Base-by-base conservation (phyloP, 2,329 filamentous ascomycete genomes). In the Macrophomina phaseolina region DNA sequence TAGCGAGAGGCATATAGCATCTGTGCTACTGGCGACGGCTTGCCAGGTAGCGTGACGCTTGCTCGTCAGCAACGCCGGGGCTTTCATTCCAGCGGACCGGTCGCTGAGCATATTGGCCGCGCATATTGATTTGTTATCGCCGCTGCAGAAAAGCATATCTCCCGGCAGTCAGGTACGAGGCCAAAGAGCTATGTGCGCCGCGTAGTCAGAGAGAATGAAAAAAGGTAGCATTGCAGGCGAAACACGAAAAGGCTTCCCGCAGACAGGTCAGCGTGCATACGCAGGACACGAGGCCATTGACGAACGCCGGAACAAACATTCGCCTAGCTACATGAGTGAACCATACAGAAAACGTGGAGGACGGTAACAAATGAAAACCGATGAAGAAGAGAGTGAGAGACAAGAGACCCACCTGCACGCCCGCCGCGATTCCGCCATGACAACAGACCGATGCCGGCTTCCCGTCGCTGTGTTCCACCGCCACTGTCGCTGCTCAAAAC, bases 191-290 rank as follows among this genome's bases (percentile, higher is more conserved):
- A 36, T 32, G 18, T n/a, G 42, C 12, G 48, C 7, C 48, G 28
- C 18, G 8, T 28, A 16, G 51, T 53, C 23, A 32, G 14, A 12
- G 28, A 38, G 28, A 45, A 14, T 6, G 23, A 14, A 6, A 36
- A 28, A 36, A 60, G 55, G 55, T 60, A 60, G 55, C 55, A 60
- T 62, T 62, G 58, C 58, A 62, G 58, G 28, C 58, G 58, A 62
- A 62, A 62, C 58, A 62, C 58, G 58, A 62, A 45, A 62, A 45
- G 32, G 16, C 11, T 40, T 28, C 36, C n/a, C 36, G 53, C 38
- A 45, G n/a, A 9, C 7, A n/a, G 28, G 38, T 38, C 32, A 53
- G 32, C 36, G 4, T 12, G 36, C 36, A 48, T 23, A 48, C 45
- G 36, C 36, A 38, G 36, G 2, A 48, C 45, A 48, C 45, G 45